Percentiles rank a stretch among this genome's conserved stretches.
Evolutionary conservation across 2,329 filamentous ascomycete genomes (phyloP).

Genomic region (Epichloe bromicola): DNA sequence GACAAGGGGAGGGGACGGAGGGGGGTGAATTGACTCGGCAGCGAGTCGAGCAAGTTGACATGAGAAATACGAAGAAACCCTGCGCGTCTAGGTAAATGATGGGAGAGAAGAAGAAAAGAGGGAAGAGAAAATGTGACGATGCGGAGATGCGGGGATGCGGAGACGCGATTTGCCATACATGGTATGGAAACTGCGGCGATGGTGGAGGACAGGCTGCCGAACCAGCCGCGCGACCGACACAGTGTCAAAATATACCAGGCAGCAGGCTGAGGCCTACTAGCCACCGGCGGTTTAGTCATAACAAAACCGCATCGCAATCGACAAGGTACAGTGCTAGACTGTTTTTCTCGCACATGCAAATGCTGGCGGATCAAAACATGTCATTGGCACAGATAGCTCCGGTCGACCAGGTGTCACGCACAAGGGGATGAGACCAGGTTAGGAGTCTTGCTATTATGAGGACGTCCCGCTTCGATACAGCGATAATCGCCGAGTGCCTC

Average conservation of each 20-base stretch:
- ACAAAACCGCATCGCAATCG: no score
- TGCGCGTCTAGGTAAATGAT: background rate
- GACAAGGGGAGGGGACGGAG: no score
- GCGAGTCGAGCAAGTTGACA: background rate
- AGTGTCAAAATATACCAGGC: background rate
- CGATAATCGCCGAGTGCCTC: no score
- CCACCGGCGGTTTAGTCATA: no score
- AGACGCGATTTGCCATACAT: background rate
- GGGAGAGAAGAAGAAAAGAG: background rate
- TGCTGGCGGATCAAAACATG: background rate
- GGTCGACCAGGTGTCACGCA: no score
- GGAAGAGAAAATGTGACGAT: background rate
- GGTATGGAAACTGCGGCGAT: background rate
- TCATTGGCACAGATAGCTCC: no score
- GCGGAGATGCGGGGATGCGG: no score
- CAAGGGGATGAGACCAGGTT: no score
- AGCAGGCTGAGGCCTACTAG: background rate
- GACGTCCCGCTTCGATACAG: no score
- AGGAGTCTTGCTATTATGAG: no score
- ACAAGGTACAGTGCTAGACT: background rate
- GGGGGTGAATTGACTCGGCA: background rate
- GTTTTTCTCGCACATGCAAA: background rate
- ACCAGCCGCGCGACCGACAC: constrained; percentile 2
- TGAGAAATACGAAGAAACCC: background rate
- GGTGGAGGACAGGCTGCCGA: background rate